Percentiles rank a stretch among this genome's conserved stretches.
phyloP scores from a whole-genome alignment of 2,329 filamentous ascomycete species.

The Rugonectria rugulosa region DNA sequence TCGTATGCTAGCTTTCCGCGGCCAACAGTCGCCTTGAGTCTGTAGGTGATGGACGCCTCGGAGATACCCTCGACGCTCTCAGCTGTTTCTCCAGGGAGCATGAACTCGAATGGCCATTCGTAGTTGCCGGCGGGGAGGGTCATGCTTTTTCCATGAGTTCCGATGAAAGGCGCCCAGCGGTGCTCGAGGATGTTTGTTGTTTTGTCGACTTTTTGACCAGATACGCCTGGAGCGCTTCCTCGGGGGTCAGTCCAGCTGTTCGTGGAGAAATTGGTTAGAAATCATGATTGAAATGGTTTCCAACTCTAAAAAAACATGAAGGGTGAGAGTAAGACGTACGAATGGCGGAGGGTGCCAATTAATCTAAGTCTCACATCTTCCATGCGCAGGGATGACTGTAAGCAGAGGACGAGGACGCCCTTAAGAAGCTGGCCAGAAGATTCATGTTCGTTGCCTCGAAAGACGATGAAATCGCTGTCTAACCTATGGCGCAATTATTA shows the following conservation, averaged over 20 bases:
- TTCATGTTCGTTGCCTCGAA: conserved; percentile 78
- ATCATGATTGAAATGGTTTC: conserved; percentile 2
- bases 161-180: conserved; percentile 72
- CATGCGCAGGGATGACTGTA: conserved; percentile 72
- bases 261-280: conserved; percentile 23
- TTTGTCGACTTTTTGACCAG: conserved; percentile 66
- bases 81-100: conserved; percentile 74
- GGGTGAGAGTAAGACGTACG: conserved; percentile 57
- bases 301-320: conserved; percentile 2
- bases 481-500: conserved; percentile 57
- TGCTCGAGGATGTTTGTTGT: conserved; percentile 70
- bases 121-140: conserved; percentile 78
- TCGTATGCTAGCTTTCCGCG: conserved; percentile 90
- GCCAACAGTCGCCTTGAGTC: conserved; percentile 87
- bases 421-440: conserved; percentile 78
- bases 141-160: conserved; percentile 61
- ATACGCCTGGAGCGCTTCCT: conserved; percentile 64
- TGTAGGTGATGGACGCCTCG: conserved; percentile 88
- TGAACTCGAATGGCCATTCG: conserved; percentile 80
- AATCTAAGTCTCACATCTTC: conserved; percentile 78
- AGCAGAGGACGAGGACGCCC: conserved; percentile 76
- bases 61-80: conserved; percentile 92
- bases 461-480: conserved; percentile 80
- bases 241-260: conserved; percentile 60
- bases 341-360: conserved; percentile 70